Evolutionary conservation across 768 basidiomycete genomes (phyloP).

Genomic region (Xerocomus brunneocitrinus): DNA sequence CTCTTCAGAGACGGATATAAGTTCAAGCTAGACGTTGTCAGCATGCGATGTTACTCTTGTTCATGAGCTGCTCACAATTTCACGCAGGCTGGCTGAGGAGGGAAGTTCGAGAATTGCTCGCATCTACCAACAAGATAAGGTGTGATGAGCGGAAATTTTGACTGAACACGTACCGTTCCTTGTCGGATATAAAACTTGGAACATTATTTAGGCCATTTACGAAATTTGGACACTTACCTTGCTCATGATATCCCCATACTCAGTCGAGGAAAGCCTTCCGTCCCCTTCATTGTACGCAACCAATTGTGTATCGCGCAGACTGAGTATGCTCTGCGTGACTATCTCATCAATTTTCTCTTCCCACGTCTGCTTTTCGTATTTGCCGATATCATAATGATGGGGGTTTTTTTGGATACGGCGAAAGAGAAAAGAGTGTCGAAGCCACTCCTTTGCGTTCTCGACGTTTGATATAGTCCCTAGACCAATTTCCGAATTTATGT

Average conservation of each 20-base stretch:
- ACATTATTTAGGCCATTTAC: conserved; percentile 2
- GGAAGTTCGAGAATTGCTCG: conserved; percentile 56
- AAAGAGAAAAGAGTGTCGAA: conserved; percentile 80
- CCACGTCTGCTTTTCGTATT: conserved; percentile 57
- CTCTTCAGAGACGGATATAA: conserved; percentile 65
- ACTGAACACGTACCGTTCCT: conserved; percentile 45
- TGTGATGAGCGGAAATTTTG: background rate
- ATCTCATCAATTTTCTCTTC: conserved; percentile 68
- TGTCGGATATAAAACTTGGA: conserved; percentile 71
- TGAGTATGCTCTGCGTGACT: conserved; percentile 59
- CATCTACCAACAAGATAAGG: conserved; percentile 48
- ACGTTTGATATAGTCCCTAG: conserved; percentile 75
- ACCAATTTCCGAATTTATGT: conserved; percentile 91
- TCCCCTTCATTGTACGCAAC: conserved; percentile 44
- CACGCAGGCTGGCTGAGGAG: conserved; percentile 50
- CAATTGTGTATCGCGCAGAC: conserved; percentile 57
- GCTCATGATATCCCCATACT: conserved; percentile 85
- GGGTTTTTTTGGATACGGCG: conserved; percentile 86
- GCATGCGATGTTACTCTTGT: background rate
- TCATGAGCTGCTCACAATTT: conserved; percentile 49
- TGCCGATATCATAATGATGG: conserved; percentile 61
- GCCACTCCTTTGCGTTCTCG: conserved; percentile 74
- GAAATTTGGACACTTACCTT: conserved; percentile 44
- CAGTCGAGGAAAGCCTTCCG: conserved; percentile 54
- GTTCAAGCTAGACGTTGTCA: conserved; percentile 49